Evolutionary conservation across 2,329 filamentous ascomycete genomes (phyloP).

Genomic region (Pseudogymnoascus sp.): DNA sequence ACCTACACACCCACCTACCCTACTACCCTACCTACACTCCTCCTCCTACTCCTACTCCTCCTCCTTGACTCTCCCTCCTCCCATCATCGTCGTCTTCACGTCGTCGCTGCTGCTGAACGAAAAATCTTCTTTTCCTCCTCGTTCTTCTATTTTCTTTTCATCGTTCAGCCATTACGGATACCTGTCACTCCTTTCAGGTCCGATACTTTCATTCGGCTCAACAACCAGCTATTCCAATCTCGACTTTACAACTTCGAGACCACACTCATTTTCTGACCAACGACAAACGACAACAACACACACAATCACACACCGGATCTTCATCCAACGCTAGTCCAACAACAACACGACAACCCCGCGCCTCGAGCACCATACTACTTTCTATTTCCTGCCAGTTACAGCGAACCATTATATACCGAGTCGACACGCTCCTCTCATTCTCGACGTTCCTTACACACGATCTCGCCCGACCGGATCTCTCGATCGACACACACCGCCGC

Average conservation of each 20-base stretch:
- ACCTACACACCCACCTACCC: neutral
- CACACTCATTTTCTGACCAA: constrained; percentile 12
- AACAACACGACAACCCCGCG: constrained; percentile 4
- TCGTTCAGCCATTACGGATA: constrained; percentile 32
- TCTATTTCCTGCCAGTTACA: constrained; percentile 30
- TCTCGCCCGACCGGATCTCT: neutral
- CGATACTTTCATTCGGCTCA: constrained; percentile 35
- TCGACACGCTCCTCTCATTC: constrained; percentile 22
- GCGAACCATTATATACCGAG: constrained; percentile 23
- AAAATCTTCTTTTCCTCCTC: constrained; percentile 26
- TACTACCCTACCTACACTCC: neutral
- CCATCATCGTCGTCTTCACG: constrained; percentile 13
- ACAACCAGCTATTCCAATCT: constrained; percentile 20
- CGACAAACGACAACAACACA: constrained; percentile 7
- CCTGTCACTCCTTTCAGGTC: constrained; percentile 48
- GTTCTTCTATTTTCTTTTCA: constrained; percentile 29
- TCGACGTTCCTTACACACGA: constrained; percentile 15
- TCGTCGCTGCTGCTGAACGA: constrained; percentile 20
- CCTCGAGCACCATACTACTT: constrained; percentile 16
- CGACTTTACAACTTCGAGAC: constrained; percentile 19
- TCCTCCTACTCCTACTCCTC: constrained; percentile 19
- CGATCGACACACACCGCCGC: constrained; percentile 2
- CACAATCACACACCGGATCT: neutral
- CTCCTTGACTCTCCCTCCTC: constrained; percentile 11
- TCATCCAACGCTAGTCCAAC: constrained; percentile 1